Base-by-base conservation (phyloP, 805 yeast genomes). In the Candida morakotiae region DNA sequence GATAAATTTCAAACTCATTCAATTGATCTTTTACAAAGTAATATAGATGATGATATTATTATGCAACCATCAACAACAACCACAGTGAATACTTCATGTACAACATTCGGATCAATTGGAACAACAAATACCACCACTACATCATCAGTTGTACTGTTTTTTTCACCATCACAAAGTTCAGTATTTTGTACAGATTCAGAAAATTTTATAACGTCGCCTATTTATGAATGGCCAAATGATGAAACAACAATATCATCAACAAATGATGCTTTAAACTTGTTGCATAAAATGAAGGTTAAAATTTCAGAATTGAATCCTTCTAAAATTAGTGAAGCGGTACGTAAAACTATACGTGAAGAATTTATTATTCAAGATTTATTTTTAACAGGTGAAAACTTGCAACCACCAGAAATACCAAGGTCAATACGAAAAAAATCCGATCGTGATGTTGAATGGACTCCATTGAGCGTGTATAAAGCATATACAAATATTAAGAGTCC, bases 381-480 rank as follows among this genome's bases (percentile, higher is more conserved):
- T 24, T 21, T 41, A 9, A 19, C 16, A 17, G 35, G 38, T 5
- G 33, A 35, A 17, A 19, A 40, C 16, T 27, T 36, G 28, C 28
- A 28, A 14, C 37, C 41, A 13, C 37, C 37, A 13, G 41, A 38
- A 34, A 23, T 34, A 9, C 35, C 35, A 6, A 39, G 20, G 21
- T n/a, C 28, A 16, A 35, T 35, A 8, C 15, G 39, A 4, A 38
- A 38, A 13, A 38, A 33, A 22, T 15, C 13, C 10, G 43, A 38
- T 29, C 37, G 38, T 26, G 46, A 38, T 25, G 45, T 43, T 20
- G 44, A 33, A 20, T 62, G 68, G 68, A 49, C 47, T 31, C 69
- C 69, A 2, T 44, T 54, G 22, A 56, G 63, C 14, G 45, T 62
- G 7, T 61, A 48, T 40, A 53, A 60, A 13, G 66, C 64, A 2